Evolutionary conservation across 2,329 filamentous ascomycete genomes (phyloP).

Genomic region (Mycosphaerella arachidis): DNA sequence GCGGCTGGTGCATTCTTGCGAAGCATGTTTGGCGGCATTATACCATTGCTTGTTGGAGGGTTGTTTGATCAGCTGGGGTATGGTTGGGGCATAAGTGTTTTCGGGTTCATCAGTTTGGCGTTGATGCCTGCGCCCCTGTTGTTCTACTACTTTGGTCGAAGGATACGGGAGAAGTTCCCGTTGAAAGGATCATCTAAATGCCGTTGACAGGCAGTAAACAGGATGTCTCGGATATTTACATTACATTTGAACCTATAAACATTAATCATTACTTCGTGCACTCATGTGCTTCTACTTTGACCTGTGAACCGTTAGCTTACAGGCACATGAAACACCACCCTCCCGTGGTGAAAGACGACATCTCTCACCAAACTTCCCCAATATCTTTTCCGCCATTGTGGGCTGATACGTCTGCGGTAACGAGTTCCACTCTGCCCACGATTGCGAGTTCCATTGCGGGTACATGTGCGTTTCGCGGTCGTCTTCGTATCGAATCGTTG

Average conservation of each 20-base stretch:
- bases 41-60: conserved; percentile 41
- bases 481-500: background rate
- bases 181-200: conserved; percentile 20
- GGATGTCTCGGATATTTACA: background rate
- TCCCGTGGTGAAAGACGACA: background rate
- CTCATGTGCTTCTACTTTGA: background rate
- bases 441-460: background rate
- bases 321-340: background rate
- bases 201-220: background rate
- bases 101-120: conserved; percentile 41
- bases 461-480: background rate
- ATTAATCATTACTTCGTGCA: background rate
- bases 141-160: conserved; percentile 46
- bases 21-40: conserved; percentile 42
- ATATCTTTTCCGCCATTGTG: background rate
- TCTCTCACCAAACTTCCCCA: background rate
- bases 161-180: conserved; percentile 42
- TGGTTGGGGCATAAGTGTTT: conserved; percentile 47
- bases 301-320: background rate
- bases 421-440: background rate
- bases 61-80: conserved; percentile 44
- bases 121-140: conserved; percentile 47
- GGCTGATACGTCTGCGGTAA: background rate
- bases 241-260: background rate
- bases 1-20: conserved; percentile 46